Conservation (phyloP, 805 yeast species). For the Lachancea meyersii region DNA sequence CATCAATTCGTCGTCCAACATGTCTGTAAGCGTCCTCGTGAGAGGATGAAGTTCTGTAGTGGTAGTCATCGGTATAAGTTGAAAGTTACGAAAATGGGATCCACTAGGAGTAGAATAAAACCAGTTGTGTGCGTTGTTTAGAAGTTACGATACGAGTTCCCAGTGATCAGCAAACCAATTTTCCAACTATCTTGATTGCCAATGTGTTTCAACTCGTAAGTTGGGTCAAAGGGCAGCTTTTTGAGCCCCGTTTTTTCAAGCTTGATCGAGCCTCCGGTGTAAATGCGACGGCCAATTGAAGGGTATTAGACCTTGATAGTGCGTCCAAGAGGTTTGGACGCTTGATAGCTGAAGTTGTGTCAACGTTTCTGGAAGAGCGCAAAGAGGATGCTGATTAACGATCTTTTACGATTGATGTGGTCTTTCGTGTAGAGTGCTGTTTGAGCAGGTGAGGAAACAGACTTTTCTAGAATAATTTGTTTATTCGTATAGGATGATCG, state of each 20-base stretch:
- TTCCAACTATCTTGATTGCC: background rate
- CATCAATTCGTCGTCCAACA: conserved; percentile 31
- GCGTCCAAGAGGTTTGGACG: background rate
- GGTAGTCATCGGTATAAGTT: conserved; percentile 1
- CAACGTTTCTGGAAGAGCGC: background rate
- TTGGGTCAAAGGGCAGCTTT: background rate
- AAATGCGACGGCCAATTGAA: background rate
- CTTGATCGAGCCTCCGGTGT: background rate
- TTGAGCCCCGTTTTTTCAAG: background rate
- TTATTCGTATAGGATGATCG: background rate
- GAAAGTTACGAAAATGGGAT: too few relatives aligned
- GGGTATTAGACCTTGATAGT: background rate
- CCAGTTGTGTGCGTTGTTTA: too few relatives aligned
- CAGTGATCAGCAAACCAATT: too few relatives aligned
- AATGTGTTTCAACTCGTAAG: background rate
- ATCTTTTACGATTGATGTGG: too few relatives aligned
- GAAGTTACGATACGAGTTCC: too few relatives aligned
- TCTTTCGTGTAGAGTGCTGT: too few relatives aligned
- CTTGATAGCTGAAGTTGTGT: background rate
- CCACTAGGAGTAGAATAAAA: too few relatives aligned
- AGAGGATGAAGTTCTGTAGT: conserved; percentile 9
- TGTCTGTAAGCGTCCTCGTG: conserved; percentile 31
- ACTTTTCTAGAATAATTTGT: too few relatives aligned
- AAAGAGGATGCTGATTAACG: too few relatives aligned
- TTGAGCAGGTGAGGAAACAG: too few relatives aligned